Percentiles rank a stretch among this genome's conserved stretches.
Conservation (phyloP, 371 early-diverging fungal species). For the Gilbertella persicaria region DNA sequence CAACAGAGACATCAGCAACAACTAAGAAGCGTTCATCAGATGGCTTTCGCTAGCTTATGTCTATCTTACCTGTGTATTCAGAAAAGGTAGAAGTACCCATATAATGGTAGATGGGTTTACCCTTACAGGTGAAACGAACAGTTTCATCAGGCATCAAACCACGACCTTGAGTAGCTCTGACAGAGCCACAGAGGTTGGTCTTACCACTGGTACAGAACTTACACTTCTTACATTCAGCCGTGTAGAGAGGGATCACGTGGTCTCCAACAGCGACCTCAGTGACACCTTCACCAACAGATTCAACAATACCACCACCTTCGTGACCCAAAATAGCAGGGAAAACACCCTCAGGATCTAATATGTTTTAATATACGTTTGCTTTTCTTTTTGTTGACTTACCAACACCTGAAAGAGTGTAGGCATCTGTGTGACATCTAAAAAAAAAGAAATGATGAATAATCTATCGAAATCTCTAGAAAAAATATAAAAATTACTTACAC, state of each 20-base stretch:
- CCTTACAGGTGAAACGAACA: conserved; percentile 91
- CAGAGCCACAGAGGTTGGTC: conserved; percentile 93
- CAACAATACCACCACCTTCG: conserved; percentile 95
- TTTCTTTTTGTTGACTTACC: conserved; percentile 41
- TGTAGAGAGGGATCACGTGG: conserved; percentile 95
- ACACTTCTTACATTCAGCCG: conserved; percentile 91
- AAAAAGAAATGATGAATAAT: neutral
- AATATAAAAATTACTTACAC: conserved; percentile 55
- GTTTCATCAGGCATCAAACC: conserved; percentile 96
- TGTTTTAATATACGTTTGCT: neutral
- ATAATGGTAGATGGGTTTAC: conserved; percentile 87
- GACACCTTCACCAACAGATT: conserved; percentile 96
- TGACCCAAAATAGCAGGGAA: conserved; percentile 95
- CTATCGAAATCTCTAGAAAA: neutral
- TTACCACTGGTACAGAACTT: conserved; percentile 95
- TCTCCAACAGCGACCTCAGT: conserved; percentile 89
- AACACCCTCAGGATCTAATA: conserved; percentile 80
- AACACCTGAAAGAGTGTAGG: conserved; percentile 89
- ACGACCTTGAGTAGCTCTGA: conserved; percentile 91
- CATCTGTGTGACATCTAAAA: conserved; percentile 87
- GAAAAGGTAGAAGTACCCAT: conserved; percentile 97
- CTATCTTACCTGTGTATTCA: conserved; percentile 79
- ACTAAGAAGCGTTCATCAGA: conserved; percentile 49
- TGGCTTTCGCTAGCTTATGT: neutral
- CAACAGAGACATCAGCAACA: conserved; percentile 87